Base-by-base conservation (phyloP, 1,139 yeast genomes). In the Saccharomyces hybrid region DNA sequence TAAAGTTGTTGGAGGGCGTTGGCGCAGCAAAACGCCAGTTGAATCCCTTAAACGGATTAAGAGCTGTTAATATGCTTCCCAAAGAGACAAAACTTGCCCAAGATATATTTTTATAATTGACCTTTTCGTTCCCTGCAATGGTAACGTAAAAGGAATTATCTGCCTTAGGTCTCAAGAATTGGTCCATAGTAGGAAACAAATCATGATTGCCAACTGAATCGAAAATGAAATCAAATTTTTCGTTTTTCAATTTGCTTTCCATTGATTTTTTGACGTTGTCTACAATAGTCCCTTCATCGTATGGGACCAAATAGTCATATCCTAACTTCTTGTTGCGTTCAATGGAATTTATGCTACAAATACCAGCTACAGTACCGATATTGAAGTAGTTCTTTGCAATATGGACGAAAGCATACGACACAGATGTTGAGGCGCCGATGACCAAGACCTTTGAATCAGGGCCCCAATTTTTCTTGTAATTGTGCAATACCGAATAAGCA, bases 231-330 rank as follows among this genome's bases (percentile, higher is more conserved):
- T 76, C 84, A 58, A 78, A 80, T 55, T 74, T 72, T 46, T 75
- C 76, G 34, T 70, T 70, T 28, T 62, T 53, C 27, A 65, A 55
- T 34, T 59, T 59, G 47, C 68, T 67, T 26, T 67, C 64, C 16
- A 75, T 72, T 32, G 72, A 59, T 30, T 70, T 67, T 23, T 67
- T 59, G 6, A 73, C 68, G 23, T 70, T 69, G 7, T 69, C 65
- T 2, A 69, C 60, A 9, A 74, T 70, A 8, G 60, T 41, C 0
- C 65, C 70, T 8, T 68, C 65, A 57, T 76, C 75, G 68, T 84
- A 84, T 58, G 84, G 81, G 48, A 84, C 73, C 27, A 73, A 65
- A 16, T 71, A 62, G 59, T 78, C 80, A 20, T 82, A 86, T 4
- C 89, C 89, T 23, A 78, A 65, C 6, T 67, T 63, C 52, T 68